phyloP scores from a whole-genome alignment of 148 eudicot species.

The Tetragonia tetragonoides region DNA sequence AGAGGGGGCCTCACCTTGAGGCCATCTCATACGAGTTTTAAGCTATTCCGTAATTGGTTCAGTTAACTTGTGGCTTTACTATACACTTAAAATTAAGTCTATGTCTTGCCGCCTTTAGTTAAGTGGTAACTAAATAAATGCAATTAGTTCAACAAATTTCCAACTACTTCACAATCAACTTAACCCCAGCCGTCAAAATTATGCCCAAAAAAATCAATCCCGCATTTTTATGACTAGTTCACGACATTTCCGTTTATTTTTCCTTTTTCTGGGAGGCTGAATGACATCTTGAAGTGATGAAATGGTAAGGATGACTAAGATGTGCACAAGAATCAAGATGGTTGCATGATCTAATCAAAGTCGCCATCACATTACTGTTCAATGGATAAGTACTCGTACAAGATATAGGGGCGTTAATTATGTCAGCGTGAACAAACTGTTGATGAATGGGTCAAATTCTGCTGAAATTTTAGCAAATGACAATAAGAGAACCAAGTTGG shows the following conservation, averaged over 20 bases:
- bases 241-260: no score
- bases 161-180: slow-evolving; percentile 13
- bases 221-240: neutral
- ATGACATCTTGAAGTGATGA: neutral
- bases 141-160: slow-evolving; percentile 20
- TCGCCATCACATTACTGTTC: slow-evolving; percentile 10
- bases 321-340: neutral
- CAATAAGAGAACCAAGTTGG: slow-evolving; percentile 1
- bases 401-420: neutral
- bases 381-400: neutral
- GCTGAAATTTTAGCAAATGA: slow-evolving; percentile 11
- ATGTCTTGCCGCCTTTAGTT: neutral
- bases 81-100: neutral
- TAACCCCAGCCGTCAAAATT: slow-evolving; percentile 12
- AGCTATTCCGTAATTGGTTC: no score
- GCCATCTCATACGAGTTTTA: no score
- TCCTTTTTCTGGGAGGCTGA: neutral
- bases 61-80: neutral
- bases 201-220: neutral
- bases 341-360: slow-evolving; percentile 23
- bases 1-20: no score
- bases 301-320: no score
- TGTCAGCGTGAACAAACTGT: neutral
- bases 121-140: neutral
- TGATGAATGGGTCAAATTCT: slow-evolving; percentile 19